phyloP scores from a whole-genome alignment of 2,329 filamentous ascomycete species.

The Aspergillus proliferans region DNA sequence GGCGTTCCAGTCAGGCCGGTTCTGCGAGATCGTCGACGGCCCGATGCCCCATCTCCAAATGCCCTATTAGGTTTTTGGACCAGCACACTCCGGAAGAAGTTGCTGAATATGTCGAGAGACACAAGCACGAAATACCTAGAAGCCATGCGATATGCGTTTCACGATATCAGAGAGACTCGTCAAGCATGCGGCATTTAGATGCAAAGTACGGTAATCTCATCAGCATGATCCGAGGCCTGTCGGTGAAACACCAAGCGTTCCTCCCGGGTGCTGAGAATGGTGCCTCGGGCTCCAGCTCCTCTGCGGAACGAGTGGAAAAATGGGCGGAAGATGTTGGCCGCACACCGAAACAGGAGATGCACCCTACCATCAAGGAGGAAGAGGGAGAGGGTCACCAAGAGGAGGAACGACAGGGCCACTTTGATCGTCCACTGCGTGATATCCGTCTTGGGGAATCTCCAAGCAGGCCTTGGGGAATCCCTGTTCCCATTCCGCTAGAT shows the following conservation, averaged over 20 bases:
- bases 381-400: conserved; percentile 39
- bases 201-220: conserved; percentile 89
- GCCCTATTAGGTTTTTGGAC: conserved; percentile 87
- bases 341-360: conserved; percentile 37
- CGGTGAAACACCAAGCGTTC: conserved; percentile 81
- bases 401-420: conserved; percentile 63
- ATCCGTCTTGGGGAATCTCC: conserved; percentile 91
- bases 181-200: conserved; percentile 80
- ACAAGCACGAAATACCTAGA: conserved; percentile 89
- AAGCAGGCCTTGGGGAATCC: conserved; percentile 87
- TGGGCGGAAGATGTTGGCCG: conserved; percentile 76
- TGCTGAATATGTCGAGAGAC: conserved; percentile 85
- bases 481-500: conserved; percentile 60
- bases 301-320: conserved; percentile 68
- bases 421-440: conserved; percentile 79
- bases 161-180: conserved; percentile 79
- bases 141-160: conserved; percentile 91
- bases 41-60: conserved; percentile 66
- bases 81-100: conserved; percentile 91
- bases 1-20: conserved; percentile 36
- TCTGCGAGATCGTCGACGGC: conserved; percentile 44
- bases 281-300: conserved; percentile 35
- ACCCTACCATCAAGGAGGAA: conserved; percentile 33
- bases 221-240: conserved; percentile 89
- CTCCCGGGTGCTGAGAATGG: conserved; percentile 51